Percentiles rank a stretch among this genome's conserved stretches.
These are phyloP conservation scores for Hydnomerulius pinastri DNA, from an alignment of 768 basidiomycete species.

Conservation along the genomic window DNA sequence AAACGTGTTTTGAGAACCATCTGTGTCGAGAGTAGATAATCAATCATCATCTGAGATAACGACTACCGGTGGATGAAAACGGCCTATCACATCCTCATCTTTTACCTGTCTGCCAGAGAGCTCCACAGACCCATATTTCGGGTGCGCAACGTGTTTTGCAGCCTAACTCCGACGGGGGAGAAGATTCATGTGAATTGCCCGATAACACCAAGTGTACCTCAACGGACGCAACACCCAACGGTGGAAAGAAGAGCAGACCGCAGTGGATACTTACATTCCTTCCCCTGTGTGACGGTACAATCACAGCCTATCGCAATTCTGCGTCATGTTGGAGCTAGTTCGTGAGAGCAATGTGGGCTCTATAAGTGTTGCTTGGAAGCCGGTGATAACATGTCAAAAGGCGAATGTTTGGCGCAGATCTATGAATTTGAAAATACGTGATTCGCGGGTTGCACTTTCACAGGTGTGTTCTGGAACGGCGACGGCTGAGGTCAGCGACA, in stretches of 20 bases:
- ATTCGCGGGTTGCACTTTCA: neutral
- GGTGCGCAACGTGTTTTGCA: neutral
- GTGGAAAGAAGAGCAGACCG: neutral
- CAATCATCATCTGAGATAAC: conserved; percentile 5
- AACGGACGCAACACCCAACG: neutral
- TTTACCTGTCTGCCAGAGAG: neutral
- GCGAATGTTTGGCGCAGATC: neutral
- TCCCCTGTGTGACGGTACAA: neutral
- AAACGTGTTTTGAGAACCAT: neutral
- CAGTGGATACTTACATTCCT: neutral
- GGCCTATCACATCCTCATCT: conserved; percentile 1
- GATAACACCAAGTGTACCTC: neutral
- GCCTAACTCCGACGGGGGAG: neutral
- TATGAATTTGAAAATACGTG: neutral
- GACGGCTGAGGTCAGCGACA: neutral
- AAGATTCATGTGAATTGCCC: neutral
- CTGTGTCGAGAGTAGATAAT: conserved; percentile 1
- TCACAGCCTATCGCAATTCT: neutral
- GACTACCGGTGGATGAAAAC: neutral
- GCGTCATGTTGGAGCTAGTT: neutral
- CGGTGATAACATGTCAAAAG: neutral
- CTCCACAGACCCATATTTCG: neutral
- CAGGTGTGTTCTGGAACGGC: neutral
- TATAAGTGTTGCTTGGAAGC: neutral
- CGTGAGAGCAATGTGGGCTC: neutral